Evolutionary conservation across 106 monocot species (phyloP).

Genomic region (Ottelia alismoides): DNA sequence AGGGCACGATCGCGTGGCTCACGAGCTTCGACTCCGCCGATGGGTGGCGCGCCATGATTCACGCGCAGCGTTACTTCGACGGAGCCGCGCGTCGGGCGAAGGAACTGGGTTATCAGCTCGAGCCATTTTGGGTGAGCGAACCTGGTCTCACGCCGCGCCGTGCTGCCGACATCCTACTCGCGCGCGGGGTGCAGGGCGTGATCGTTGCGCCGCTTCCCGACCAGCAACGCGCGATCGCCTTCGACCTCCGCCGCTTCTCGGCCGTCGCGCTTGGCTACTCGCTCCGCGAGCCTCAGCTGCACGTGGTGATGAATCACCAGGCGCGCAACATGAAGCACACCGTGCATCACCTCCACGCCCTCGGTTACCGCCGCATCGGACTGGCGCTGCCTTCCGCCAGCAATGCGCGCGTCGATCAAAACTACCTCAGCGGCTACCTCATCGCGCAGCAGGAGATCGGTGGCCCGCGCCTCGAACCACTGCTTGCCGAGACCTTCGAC

Average conservation of each 20-base stretch:
- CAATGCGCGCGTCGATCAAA: no score
- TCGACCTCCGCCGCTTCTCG: not conserved
- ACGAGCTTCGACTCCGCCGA: not conserved
- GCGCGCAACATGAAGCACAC: not conserved
- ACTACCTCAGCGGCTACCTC: no score
- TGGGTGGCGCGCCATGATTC: not conserved
- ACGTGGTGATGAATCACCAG: not conserved
- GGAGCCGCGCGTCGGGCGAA: not conserved
- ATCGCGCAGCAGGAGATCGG: no score
- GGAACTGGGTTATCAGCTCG: not conserved
- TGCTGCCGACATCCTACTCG: not conserved
- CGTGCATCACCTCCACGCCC: not conserved
- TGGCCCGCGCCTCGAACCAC: no score
- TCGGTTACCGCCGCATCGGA: not conserved
- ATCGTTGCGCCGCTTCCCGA: not conserved
- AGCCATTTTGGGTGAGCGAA: not conserved
- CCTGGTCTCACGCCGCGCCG: not conserved
- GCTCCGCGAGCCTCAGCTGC: not conserved
- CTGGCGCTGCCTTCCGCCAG: no score
- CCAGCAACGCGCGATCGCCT: not conserved
- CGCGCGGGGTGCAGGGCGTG: not conserved
- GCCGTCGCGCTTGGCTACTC: not conserved
- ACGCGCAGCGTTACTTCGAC: not conserved
- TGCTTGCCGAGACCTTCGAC: no score
- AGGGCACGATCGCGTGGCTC: not conserved